Percentiles rank a stretch among this genome's conserved stretches.
Evolutionary conservation across 2,329 filamentous ascomycete genomes (phyloP).

Genomic region (Trichoderma gracile): DNA sequence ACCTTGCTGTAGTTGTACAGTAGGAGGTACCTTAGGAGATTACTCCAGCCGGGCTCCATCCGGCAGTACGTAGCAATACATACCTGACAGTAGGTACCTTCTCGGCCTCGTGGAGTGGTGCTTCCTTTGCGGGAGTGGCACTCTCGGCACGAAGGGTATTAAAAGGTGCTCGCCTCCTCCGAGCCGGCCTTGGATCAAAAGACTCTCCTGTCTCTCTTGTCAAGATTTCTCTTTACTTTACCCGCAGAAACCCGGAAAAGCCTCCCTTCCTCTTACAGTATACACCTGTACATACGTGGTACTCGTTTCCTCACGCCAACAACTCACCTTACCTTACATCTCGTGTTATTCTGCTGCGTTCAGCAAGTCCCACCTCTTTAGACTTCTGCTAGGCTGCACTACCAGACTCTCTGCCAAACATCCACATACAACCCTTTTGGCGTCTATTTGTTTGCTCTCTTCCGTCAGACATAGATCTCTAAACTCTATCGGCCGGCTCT

Average conservation of each 20-base stretch:
- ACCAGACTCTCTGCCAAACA: not conserved
- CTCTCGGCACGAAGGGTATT: not conserved
- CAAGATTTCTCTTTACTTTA: not conserved
- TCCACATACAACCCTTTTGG: not conserved
- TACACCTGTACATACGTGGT: not conserved
- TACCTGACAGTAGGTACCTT: not conserved
- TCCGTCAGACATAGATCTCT: conserved; percentile 8
- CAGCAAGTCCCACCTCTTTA: not conserved
- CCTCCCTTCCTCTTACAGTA: not conserved
- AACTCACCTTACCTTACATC: not conserved
- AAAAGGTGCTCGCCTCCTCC: conserved; percentile 21
- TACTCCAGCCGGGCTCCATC: conserved; percentile 13
- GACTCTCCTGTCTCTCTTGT: not conserved
- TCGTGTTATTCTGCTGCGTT: conserved; percentile 1
- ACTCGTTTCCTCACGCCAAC: not conserved
- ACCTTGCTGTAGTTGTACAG: not conserved
- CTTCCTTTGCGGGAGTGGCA: not conserved
- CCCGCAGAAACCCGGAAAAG: not conserved
- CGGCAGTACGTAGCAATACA: not conserved
- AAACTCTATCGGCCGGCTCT: conserved; percentile 1
- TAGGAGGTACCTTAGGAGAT: conserved; percentile 12
- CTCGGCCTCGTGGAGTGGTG: not conserved
- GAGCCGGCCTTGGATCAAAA: conserved; percentile 6
- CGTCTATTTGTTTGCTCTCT: conserved; percentile 3
- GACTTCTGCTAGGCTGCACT: conserved; percentile 1